phyloP scores from a whole-genome alignment of 2,329 filamentous ascomycete genomes.

The Colletotrichum paranaense region DNA sequence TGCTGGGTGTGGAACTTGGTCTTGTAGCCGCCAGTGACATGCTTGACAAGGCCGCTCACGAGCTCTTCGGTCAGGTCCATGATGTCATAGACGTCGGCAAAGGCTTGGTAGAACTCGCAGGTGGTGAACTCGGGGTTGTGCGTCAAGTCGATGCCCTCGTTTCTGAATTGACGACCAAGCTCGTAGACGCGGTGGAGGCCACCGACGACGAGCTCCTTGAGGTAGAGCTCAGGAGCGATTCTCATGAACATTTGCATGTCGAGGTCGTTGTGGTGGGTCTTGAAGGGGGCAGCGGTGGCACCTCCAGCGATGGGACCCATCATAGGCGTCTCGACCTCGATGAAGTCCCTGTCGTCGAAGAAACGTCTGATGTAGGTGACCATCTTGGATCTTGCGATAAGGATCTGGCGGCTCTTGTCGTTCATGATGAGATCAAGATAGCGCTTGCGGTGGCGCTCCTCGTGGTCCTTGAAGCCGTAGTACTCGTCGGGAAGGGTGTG shows the following conservation, averaged over 20 bases:
- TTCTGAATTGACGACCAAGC: conserved; percentile 94
- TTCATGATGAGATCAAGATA: conserved; percentile 99
- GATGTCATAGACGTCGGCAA: conserved; percentile 88
- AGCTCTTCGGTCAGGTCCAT: conserved; percentile 94
- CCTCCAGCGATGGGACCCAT: conserved; percentile 96
- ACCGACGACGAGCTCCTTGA: conserved; percentile 96
- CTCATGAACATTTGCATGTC: conserved; percentile 94
- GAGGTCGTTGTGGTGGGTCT: conserved; percentile 95
- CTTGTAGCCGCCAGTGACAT: conserved; percentile 85
- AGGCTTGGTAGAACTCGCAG: conserved; percentile 97
- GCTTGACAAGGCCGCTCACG: conserved; percentile 88
- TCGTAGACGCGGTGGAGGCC: conserved; percentile 96
- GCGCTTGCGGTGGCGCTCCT: conserved; percentile 90
- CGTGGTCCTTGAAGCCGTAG: conserved; percentile 95
- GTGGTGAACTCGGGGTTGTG: conserved; percentile 99
- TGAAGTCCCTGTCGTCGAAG: conserved; percentile 88
- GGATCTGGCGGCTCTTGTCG: conserved; percentile 83
- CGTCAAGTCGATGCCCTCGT: conserved; percentile 90
- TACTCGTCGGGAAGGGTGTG: conserved; percentile 91
- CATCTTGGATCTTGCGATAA: conserved; percentile 88
- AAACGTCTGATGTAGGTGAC: conserved; percentile 88
- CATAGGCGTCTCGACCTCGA: conserved; percentile 97
- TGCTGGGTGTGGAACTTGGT: conserved; percentile 88
- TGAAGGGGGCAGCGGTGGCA: conserved; percentile 94
- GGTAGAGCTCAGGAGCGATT: conserved; percentile 87